Conservation (phyloP, 2,329 filamentous ascomycete genomes). For the Aureobasidium sp. region DNA sequence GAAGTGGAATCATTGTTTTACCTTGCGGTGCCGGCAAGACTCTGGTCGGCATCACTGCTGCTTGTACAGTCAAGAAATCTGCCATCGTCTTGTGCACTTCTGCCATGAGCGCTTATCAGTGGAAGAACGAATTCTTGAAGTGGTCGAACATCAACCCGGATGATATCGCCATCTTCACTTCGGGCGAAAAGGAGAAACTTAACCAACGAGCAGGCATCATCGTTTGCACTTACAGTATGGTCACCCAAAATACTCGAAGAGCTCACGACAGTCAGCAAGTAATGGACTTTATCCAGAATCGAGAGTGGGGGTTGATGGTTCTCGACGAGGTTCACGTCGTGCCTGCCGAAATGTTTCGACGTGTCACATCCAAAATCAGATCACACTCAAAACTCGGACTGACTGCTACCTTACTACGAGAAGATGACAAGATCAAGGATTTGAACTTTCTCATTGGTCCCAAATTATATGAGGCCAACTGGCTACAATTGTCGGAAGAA, state of each 20-base stretch:
- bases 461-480: slow-evolving; percentile 96
- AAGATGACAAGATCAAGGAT: slow-evolving; percentile 97
- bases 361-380: slow-evolving; percentile 86
- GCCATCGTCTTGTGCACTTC: slow-evolving; percentile 92
- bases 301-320: slow-evolving; percentile 97
- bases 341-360: slow-evolving; percentile 90
- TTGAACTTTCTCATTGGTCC: slow-evolving; percentile 95
- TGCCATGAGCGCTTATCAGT: slow-evolving; percentile 96
- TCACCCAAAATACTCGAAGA: slow-evolving; percentile 79
- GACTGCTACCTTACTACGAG: slow-evolving; percentile 85
- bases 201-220: slow-evolving; percentile 89
- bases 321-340: slow-evolving; percentile 98
- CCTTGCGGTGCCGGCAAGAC: slow-evolving; percentile 97
- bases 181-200: slow-evolving; percentile 81
- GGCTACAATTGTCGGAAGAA: slow-evolving; percentile 96
- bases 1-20: slow-evolving; percentile 94
- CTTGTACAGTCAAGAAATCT: slow-evolving; percentile 95
- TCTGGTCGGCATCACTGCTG: slow-evolving; percentile 93
- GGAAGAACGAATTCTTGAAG: slow-evolving; percentile 91
- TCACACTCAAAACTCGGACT: slow-evolving; percentile 91
- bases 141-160: slow-evolving; percentile 98
- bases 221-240: slow-evolving; percentile 97
- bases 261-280: slow-evolving; percentile 93
- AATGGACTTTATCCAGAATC: slow-evolving; percentile 83
- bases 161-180: slow-evolving; percentile 91